Percentiles rank a stretch among this genome's conserved stretches.
phyloP scores from a whole-genome alignment of 352 stramenopile species.

The Phytophthora podocarpi region DNA sequence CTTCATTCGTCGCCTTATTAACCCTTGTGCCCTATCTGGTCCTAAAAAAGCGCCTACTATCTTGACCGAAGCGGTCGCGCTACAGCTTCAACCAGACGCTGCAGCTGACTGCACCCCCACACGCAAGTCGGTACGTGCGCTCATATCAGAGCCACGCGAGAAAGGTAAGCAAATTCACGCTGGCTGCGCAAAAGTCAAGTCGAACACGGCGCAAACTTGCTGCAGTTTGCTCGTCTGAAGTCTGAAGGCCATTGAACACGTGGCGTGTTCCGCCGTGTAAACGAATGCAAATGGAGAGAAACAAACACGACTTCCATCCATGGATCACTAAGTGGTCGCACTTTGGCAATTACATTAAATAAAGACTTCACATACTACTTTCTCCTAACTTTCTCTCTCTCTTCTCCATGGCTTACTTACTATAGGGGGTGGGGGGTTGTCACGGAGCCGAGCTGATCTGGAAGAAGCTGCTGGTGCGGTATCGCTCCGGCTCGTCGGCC shows the following conservation, averaged over 20 bases:
- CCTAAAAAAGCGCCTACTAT: not conserved
- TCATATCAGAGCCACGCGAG: slow-evolving; percentile 11
- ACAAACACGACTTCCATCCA: not conserved
- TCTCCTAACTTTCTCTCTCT: slow-evolving; percentile 18
- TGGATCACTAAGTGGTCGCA: not conserved
- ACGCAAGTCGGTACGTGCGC: slow-evolving; percentile 15
- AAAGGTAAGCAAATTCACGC: not conserved
- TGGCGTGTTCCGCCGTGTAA: slow-evolving; percentile 5
- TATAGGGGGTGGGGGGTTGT: not conserved
- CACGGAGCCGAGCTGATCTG: slow-evolving; percentile 63
- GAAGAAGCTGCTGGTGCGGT: slow-evolving; percentile 71
- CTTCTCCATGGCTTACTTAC: not conserved
- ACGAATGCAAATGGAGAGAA: not conserved
- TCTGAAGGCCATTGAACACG: not conserved
- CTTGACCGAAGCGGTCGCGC: slow-evolving; percentile 4
- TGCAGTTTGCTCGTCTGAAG: not conserved
- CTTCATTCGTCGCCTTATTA: no score
- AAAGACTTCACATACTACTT: slow-evolving; percentile 31
- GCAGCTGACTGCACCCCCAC: not conserved
- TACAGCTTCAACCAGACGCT: slow-evolving; percentile 7
- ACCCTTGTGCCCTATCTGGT: slow-evolving; percentile 1
- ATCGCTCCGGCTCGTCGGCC: slow-evolving; percentile 43
- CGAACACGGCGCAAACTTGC: not conserved
- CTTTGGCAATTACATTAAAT: slow-evolving; percentile 28
- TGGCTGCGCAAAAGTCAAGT: not conserved